Percentiles rank a stretch among this genome's conserved stretches.
Conservation (phyloP, 805 yeast species). For the Myxozyma neglecta region DNA sequence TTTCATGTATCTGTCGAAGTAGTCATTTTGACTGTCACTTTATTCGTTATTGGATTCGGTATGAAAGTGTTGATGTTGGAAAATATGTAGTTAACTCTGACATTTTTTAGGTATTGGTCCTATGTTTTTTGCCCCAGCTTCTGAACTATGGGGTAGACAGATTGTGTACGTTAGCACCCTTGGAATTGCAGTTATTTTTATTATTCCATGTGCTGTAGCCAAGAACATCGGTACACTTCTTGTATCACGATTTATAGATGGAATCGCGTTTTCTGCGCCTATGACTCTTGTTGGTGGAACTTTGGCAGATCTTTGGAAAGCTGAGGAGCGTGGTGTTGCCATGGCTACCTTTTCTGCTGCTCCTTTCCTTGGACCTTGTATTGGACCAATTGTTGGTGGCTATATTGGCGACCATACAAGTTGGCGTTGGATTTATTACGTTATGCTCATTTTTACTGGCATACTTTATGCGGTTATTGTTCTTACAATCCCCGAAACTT, state of each 20-base stretch:
- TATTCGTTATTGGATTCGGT: conserved; percentile 63
- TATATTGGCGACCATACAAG: conserved; percentile 58
- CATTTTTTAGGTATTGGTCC: conserved; percentile 49
- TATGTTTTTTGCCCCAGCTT: conserved; percentile 57
- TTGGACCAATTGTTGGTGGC: conserved; percentile 66
- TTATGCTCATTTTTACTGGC: conserved; percentile 61
- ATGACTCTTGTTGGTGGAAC: conserved; percentile 77
- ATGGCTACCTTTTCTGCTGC: conserved; percentile 65
- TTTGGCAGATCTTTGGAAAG: conserved; percentile 68
- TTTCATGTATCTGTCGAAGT: conserved; percentile 60
- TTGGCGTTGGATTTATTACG: conserved; percentile 77
- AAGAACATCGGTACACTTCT: conserved; percentile 62
- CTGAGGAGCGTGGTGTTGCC: conserved; percentile 63
- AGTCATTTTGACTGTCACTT: conserved; percentile 57
- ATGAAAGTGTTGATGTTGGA: not conserved
- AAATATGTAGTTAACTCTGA: too few relatives aligned
- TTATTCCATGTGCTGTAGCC: conserved; percentile 58
- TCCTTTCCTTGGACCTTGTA: conserved; percentile 58
- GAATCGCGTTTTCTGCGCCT: conserved; percentile 74
- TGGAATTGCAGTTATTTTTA: conserved; percentile 50
- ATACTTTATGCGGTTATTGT: conserved; percentile 52
- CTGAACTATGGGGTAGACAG: conserved; percentile 59
- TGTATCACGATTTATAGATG: conserved; percentile 65
- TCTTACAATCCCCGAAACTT: conserved; percentile 62
- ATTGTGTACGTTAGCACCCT: conserved; percentile 54